Evolutionary conservation across 2,329 filamentous ascomycete genomes (phyloP).

Genomic region (Phaeosphaeriaceae sp.): DNA sequence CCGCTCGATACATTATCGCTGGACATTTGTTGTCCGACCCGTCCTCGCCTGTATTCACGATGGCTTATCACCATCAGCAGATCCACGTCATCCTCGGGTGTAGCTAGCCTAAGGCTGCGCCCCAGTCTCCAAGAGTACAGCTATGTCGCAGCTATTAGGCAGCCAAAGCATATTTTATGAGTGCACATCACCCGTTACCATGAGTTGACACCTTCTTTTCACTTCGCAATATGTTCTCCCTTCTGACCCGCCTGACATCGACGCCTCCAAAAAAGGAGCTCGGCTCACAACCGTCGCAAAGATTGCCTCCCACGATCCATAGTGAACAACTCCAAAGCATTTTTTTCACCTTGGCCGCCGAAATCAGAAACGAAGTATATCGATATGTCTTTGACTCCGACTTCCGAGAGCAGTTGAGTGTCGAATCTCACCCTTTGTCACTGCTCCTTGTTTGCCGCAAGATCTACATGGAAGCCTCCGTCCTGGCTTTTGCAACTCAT

Average conservation of each 20-base stretch:
- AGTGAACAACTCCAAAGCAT: not conserved
- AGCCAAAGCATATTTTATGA: not conserved
- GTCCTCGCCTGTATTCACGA: not conserved
- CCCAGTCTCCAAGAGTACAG: not conserved
- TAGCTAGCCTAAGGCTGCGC: not conserved
- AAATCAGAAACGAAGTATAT: conserved; percentile 17
- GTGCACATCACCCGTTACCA: not conserved
- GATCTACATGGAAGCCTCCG: conserved; percentile 10
- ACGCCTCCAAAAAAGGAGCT: not conserved
- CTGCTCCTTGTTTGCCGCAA: conserved; percentile 15
- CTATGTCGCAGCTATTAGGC: not conserved
- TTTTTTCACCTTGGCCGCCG: not conserved
- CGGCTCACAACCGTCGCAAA: not conserved
- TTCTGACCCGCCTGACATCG: not conserved
- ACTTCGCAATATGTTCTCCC: not conserved
- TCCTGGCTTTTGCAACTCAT: conserved; percentile 10
- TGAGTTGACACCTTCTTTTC: not conserved
- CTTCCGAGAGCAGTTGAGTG: not conserved
- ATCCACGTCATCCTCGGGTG: not conserved
- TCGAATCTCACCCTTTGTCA: conserved; percentile 10
- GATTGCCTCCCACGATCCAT: not conserved
- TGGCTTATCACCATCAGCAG: not conserved
- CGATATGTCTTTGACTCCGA: conserved; percentile 5
- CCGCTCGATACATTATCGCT: not conserved
- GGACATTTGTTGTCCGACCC: not conserved